Percentiles rank a stretch among this genome's conserved stretches.
Conservation (phyloP, 2,329 filamentous ascomycete species). For the Ophiocordyceps unilateralis region DNA sequence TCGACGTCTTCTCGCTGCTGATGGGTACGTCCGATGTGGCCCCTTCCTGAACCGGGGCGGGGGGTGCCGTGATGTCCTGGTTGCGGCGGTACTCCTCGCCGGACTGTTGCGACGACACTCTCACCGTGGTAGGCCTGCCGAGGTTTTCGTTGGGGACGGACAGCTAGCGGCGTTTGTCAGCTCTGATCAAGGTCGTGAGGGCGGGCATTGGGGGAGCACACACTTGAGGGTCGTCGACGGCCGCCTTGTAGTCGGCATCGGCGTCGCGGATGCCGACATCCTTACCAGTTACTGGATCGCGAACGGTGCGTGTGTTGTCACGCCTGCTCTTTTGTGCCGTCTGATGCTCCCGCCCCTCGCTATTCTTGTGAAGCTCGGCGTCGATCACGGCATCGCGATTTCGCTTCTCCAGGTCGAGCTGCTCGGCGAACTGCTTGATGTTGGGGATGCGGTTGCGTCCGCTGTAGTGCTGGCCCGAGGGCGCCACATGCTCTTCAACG, state of each 20-base stretch:
- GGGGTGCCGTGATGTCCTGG: constrained; percentile 81
- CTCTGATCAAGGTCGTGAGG: not conserved
- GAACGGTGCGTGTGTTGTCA: constrained; percentile 50
- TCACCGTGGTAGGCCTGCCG: constrained; percentile 53
- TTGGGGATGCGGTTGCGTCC: constrained; percentile 73
- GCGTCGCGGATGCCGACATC: constrained; percentile 77
- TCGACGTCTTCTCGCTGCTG: constrained; percentile 88
- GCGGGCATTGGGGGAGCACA: not conserved
- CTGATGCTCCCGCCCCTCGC: constrained; percentile 25
- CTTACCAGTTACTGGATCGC: constrained; percentile 75
- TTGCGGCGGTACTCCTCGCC: constrained; percentile 66
- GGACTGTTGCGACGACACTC: constrained; percentile 54
- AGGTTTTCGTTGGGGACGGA: constrained; percentile 84
- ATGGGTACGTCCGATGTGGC: constrained; percentile 89
- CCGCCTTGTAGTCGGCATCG: constrained; percentile 48
- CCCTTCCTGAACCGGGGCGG: constrained; percentile 66
- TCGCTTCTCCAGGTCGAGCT: constrained; percentile 64
- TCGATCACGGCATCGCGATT: constrained; percentile 59
- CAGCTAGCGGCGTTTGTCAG: constrained; percentile 27
- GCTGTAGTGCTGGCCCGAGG: constrained; percentile 56
- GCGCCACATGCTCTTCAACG: constrained; percentile 21
- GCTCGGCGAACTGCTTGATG: constrained; percentile 66
- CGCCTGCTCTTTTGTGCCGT: constrained; percentile 17
- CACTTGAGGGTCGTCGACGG: constrained; percentile 55
- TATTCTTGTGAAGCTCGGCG: constrained; percentile 23